phyloP scores from a whole-genome alignment of 768 basidiomycete genomes.

The Macrolepiota dolichaula region DNA sequence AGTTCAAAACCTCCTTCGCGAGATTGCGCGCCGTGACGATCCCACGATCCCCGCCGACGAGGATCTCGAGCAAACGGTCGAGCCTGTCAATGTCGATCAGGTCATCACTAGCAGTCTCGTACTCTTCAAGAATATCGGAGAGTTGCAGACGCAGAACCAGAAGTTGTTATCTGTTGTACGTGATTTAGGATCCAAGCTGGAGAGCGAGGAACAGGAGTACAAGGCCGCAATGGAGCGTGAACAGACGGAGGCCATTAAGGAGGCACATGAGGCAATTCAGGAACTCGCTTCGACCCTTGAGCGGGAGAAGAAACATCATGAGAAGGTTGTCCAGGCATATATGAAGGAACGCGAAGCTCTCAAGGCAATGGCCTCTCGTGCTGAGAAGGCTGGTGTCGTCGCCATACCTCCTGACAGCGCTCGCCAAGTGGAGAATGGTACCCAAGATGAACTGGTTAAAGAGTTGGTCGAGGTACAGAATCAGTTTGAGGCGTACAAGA shows the following conservation, averaged over 20 bases:
- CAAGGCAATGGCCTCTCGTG: constrained; percentile 65
- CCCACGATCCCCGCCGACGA: constrained; percentile 75
- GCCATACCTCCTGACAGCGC: constrained; percentile 15
- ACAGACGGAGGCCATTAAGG: constrained; percentile 75
- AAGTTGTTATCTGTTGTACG: constrained; percentile 81
- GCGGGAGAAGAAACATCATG: constrained; percentile 66
- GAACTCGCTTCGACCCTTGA: constrained; percentile 78
- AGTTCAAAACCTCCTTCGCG: constrained; percentile 73
- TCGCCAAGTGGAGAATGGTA: not conserved
- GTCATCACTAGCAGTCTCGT: constrained; percentile 90
- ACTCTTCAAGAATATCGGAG: constrained; percentile 74
- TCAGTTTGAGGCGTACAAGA: constrained; percentile 78
- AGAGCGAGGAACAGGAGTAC: constrained; percentile 78
- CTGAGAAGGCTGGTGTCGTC: constrained; percentile 30
- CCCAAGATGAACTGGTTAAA: constrained; percentile 38
- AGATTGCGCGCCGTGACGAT: constrained; percentile 80
- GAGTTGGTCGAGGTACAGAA: constrained; percentile 72
- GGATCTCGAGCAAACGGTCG: constrained; percentile 41
- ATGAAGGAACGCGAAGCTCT: constrained; percentile 88
- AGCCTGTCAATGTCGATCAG: constrained; percentile 55
- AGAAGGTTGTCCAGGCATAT: constrained; percentile 72
- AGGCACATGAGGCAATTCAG: constrained; percentile 86
- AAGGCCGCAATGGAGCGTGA: constrained; percentile 66
- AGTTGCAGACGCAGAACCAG: constrained; percentile 90
- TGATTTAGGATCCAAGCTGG: constrained; percentile 81